These are phyloP conservation scores for Brassica carinata DNA, from an alignment of 345 rosid species.

Conservation along the genomic window DNA sequence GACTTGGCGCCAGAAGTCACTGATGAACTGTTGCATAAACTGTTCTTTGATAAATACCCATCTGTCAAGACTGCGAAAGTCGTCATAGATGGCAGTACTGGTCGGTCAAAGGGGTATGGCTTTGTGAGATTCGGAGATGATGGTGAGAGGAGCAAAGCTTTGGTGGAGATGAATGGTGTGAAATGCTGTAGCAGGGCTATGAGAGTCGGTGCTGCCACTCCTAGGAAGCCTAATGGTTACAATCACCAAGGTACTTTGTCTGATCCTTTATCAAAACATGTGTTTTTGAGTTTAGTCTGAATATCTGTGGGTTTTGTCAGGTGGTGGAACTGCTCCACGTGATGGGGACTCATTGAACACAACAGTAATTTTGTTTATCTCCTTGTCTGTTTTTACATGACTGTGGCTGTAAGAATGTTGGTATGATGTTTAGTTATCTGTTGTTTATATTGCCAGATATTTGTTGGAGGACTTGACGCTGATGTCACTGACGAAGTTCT, in stretches of 20 bases:
- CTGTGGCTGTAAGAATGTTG: background rate
- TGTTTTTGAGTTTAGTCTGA: background rate
- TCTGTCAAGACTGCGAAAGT: slow-evolving; percentile 97
- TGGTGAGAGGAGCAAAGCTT: slow-evolving; percentile 73
- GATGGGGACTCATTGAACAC: slow-evolving; percentile 83
- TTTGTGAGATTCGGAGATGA: slow-evolving; percentile 98
- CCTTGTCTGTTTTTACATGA: background rate
- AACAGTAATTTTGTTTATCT: slow-evolving; percentile 57
- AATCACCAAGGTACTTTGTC: slow-evolving; percentile 63
- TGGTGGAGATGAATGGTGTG: slow-evolving; percentile 93
- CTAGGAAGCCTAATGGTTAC: slow-evolving; percentile 83
- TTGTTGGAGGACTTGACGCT: slow-evolving; percentile 96
- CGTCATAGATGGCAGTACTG: slow-evolving; percentile 82
- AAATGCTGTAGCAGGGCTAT: slow-evolving; percentile 92
- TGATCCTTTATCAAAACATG: background rate
- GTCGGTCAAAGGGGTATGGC: slow-evolving; percentile 94
- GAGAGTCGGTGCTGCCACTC: slow-evolving; percentile 98
- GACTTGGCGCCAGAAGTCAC: slow-evolving; percentile 94
- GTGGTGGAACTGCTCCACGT: slow-evolving; percentile 58
- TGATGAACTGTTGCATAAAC: slow-evolving; percentile 69
- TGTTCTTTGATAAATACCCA: slow-evolving; percentile 67
- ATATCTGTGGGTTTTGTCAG: slow-evolving; percentile 43
- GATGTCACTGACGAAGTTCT: slow-evolving; percentile 85
- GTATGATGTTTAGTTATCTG: background rate
- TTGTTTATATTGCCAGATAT: slow-evolving; percentile 53